Base-by-base conservation (phyloP, 164 flowering plant species). In the Macadamia tetraphylla region DNA sequence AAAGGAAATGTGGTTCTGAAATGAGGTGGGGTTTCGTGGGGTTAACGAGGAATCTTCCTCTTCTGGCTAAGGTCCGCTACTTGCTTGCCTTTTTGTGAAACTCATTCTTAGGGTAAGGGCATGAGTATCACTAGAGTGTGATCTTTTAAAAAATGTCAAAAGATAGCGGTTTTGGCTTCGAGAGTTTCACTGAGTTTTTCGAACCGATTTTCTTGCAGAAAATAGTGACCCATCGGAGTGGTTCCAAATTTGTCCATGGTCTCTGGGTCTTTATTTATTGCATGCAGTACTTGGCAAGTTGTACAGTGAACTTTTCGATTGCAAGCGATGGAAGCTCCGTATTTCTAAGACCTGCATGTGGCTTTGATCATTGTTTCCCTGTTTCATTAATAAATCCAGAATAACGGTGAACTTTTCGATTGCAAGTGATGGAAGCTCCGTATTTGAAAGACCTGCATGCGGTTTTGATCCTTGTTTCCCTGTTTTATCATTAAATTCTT, bases 31-130 rank as follows among this genome's bases (percentile, higher is more conserved):
- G 70, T 23, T 69, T 65, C 68, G 53, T 73, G 62, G 76, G 75
- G 78, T 82, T 79, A 67, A 67, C 56, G 71, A 51, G 80, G 85
- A 80, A 80, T 81, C 78, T 77, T 75, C 66, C 67, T 74, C 67
- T 66, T 75, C 64, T 76, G 77, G 66, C 62, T 67, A 58, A 71
- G 58, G 55, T 62, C 71, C 55, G 73, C 68, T 69, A 62, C 75
- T 80, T 29, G 23, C 43, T 49, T 66, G 18, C 29, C 78, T 64
- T 78, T 75, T 72, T 61, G 58, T 46, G 60, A 40, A 17, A 29
- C 8, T 11, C 52, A 30, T 67, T 31, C 13, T 30, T 29, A 40
- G 40, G 58, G 32, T 60, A 46, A 23, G 49, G 14, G 12, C 5
- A 23, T 58, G 63, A 29, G 56, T 40, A 66, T 59, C 40, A 55